These are phyloP conservation scores for Fraxinus pennsylvanica DNA, from an alignment of 257 asterid species.

Conservation along the genomic window DNA sequence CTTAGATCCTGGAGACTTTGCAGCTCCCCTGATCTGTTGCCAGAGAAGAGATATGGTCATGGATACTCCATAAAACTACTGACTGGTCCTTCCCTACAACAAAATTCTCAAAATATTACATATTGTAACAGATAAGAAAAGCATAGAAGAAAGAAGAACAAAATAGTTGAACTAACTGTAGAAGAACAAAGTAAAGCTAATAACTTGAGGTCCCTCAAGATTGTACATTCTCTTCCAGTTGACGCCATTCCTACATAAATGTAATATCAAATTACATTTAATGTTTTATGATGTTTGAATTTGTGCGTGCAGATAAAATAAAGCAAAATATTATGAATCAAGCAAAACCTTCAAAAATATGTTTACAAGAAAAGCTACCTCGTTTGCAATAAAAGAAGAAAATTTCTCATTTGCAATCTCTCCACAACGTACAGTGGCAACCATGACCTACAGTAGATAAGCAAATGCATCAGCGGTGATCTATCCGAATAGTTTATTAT, in stretches of 20 bases:
- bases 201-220: slow-evolving; percentile 21
- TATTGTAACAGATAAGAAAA: background rate
- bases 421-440: slow-evolving; percentile 77
- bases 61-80: slow-evolving; percentile 95
- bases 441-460: slow-evolving; percentile 54
- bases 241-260: slow-evolving; percentile 55
- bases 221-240: slow-evolving; percentile 56
- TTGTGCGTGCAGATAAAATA: background rate
- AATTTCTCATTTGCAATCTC: slow-evolving; percentile 66
- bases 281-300: background rate
- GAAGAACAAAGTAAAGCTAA: background rate
- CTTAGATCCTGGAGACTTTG: slow-evolving; percentile 69
- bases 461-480: slow-evolving; percentile 20
- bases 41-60: slow-evolving; percentile 78
- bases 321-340: slow-evolving; percentile 3
- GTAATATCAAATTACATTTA: slow-evolving; percentile 19
- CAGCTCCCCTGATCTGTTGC: slow-evolving; percentile 65
- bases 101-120: slow-evolving; percentile 11
- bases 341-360: slow-evolving; percentile 1
- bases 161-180: background rate
- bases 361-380: slow-evolving; percentile 38
- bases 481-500: slow-evolving; percentile 19
- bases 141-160: background rate
- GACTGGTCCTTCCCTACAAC: slow-evolving; percentile 86
- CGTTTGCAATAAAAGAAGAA: slow-evolving; percentile 49